Evolutionary conservation across 441 rosid species (phyloP).

Genomic region (Hypseocharis bilobata): DNA sequence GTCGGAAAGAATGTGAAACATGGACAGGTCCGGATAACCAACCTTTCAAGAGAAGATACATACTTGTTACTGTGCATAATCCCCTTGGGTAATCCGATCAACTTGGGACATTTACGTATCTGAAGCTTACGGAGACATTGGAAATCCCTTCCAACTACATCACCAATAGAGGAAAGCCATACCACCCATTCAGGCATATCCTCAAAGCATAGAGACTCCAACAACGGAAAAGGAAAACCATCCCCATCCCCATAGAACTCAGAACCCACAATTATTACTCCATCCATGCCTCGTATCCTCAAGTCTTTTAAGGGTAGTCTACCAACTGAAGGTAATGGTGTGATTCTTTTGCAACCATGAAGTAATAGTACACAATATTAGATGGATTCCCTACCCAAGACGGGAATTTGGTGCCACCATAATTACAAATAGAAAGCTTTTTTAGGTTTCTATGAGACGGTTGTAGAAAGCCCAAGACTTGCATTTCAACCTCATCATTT

Average conservation of each 20-base stretch:
- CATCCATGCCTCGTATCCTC: constrained; percentile 9
- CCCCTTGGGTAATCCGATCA: constrained; percentile 9
- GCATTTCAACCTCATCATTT: constrained; percentile 2
- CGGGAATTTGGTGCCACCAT: constrained; percentile 18
- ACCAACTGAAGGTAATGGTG: constrained; percentile 24
- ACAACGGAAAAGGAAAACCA: constrained; percentile 8
- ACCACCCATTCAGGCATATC: constrained; percentile 17
- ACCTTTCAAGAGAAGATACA: not conserved
- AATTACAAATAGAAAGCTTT: constrained; percentile 8
- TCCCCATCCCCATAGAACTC: constrained; percentile 17
- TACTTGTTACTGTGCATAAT: not conserved
- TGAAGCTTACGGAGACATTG: constrained; percentile 17
- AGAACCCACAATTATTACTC: constrained; percentile 1
- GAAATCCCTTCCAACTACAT: constrained; percentile 12
- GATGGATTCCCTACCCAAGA: constrained; percentile 21
- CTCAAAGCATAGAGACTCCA: constrained; percentile 15
- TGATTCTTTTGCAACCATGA: not conserved
- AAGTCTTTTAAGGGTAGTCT: constrained; percentile 19
- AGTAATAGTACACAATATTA: constrained; percentile 1
- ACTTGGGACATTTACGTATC: constrained; percentile 9
- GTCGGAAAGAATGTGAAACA: not conserved
- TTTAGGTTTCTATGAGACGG: constrained; percentile 17
- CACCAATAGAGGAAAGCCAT: constrained; percentile 13
- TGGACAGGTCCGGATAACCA: not conserved
- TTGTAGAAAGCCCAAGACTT: constrained; percentile 12